A percentile compares a stretch with the other conserved stretches of the same genome.
These are phyloP conservation scores for Luffa acutangula DNA, from an alignment of 306 rosid species.

Conservation along the genomic window DNA sequence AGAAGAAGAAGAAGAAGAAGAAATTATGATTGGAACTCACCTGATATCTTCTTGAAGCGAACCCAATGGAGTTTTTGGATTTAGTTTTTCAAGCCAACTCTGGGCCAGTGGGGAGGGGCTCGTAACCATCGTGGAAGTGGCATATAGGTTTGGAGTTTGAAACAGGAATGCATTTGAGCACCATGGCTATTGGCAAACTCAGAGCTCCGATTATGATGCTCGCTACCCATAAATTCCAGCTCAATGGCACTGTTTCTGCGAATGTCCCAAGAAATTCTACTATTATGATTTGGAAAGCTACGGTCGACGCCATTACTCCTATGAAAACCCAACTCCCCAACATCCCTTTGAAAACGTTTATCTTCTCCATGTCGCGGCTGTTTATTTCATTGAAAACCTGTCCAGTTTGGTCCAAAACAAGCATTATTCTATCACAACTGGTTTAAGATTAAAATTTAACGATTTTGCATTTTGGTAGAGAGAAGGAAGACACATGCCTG, in stretches of 20 bases:
- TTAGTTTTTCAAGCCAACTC: slow-evolving; percentile 35
- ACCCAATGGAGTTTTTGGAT: background rate
- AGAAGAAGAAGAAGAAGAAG: background rate
- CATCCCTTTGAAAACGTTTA: slow-evolving; percentile 52
- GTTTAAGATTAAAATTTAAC: too few relatives aligned
- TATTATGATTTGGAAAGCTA: slow-evolving; percentile 52
- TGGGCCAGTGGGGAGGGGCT: slow-evolving; percentile 67
- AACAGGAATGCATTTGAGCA: slow-evolving; percentile 62
- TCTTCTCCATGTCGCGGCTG: slow-evolving; percentile 93
- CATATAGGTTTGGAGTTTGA: background rate
- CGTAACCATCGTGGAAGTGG: slow-evolving; percentile 36
- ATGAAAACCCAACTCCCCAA: slow-evolving; percentile 46
- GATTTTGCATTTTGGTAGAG: background rate
- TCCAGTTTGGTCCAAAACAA: too few relatives aligned
- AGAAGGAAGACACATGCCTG: slow-evolving; percentile 39
- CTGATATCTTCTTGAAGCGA: background rate
- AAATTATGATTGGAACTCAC: background rate
- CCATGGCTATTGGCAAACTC: slow-evolving; percentile 43
- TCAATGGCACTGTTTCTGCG: slow-evolving; percentile 61
- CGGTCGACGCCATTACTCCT: slow-evolving; percentile 37
- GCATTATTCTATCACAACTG: too few relatives aligned
- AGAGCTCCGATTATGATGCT: slow-evolving; percentile 55
- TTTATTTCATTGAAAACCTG: slow-evolving; percentile 82
- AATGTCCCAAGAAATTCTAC: slow-evolving; percentile 59
- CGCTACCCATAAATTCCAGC: slow-evolving; percentile 35